Base-by-base conservation (phyloP, 2,329 filamentous ascomycete species). In the Metarhizium sp. region DNA sequence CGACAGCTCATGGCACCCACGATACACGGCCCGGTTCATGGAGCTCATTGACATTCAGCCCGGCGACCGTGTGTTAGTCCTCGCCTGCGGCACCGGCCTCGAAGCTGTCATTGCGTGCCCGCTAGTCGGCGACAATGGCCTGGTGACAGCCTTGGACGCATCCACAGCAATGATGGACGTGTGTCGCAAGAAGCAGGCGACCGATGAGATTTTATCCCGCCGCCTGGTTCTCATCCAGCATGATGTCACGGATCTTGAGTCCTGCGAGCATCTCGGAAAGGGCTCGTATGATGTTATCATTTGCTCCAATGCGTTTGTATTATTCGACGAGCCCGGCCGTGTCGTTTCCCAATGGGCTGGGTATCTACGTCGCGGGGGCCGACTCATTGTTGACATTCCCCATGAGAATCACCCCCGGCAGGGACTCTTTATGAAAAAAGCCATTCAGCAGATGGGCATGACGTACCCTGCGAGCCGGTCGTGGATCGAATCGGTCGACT, bases 11-110 rank as follows among this genome's bases (percentile, higher is more conserved):
- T 70, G 68, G 65, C 67, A 71, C 55, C 65, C 66, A 0, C 61
- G 59, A 3, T 71, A 66, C 52, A 66, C 63, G n/a, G 57, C 53
- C 29, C 62, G 67, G 11, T 66, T 71, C 56, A 64, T 68, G 57
- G 55, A 59, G 6, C 32, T 67, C 13, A 59, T 61, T 3, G 57
- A 62, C 6, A 47, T 69, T 16, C 54, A 57, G 14, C 50, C 61
- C 0, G 63, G 69, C 43, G 7, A 34, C 10, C 60, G 56, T 25
- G 57, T 70, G 29, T 65, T 71, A 59, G 25, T 62, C 36, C 63
- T 69, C n/a, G 66, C 63, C 34, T 71, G 69, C 56, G 69, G 69
- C n/a, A 71, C 69, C 11, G 69, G 67, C 5, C 59, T 70, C 3
- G 67, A 69, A 20, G 59, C 62, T 7, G 64, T 66, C 52, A 59